Conservation (phyloP, 441 rosid species). For the Macaranga tanarius region DNA sequence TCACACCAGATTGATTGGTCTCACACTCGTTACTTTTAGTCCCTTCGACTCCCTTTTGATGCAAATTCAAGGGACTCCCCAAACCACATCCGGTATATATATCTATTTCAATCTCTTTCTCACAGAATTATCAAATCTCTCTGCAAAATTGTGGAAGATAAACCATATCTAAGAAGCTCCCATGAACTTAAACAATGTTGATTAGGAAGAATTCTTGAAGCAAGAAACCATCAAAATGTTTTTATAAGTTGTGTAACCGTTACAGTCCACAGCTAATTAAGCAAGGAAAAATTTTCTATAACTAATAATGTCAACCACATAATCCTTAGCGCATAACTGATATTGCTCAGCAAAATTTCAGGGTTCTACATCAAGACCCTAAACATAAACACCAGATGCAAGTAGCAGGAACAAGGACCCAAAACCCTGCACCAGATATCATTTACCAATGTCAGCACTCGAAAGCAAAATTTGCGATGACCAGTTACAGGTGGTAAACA, state of each 20-base stretch:
- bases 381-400: conserved; percentile 85
- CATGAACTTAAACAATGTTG: conserved; percentile 30
- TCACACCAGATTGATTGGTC: too few species aligned
- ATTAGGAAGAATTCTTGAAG: neutral
- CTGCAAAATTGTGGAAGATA: too few species aligned
- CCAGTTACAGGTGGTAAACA: neutral
- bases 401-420: conserved; percentile 92
- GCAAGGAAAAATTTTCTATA: neutral
- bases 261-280: conserved; percentile 11
- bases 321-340: conserved; percentile 6
- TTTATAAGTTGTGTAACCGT: neutral
- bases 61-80: too few species aligned
- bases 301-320: conserved; percentile 19
- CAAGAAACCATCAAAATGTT: neutral
- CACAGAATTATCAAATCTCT: too few species aligned
- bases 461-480: neutral
- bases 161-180: conserved; percentile 6
- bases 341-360: conserved; percentile 20
- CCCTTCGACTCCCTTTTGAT: too few species aligned
- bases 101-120: too few species aligned
- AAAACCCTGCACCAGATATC: conserved; percentile 70
- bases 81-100: too few species aligned
- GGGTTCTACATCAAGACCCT: conserved; percentile 24
- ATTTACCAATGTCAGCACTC: conserved; percentile 12
- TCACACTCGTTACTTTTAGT: too few species aligned